A percentile compares a stretch with the other conserved stretches of the same genome.
Evolutionary conservation across 345 rosid species (phyloP).

Genomic region (Euclidium syriacum): DNA sequence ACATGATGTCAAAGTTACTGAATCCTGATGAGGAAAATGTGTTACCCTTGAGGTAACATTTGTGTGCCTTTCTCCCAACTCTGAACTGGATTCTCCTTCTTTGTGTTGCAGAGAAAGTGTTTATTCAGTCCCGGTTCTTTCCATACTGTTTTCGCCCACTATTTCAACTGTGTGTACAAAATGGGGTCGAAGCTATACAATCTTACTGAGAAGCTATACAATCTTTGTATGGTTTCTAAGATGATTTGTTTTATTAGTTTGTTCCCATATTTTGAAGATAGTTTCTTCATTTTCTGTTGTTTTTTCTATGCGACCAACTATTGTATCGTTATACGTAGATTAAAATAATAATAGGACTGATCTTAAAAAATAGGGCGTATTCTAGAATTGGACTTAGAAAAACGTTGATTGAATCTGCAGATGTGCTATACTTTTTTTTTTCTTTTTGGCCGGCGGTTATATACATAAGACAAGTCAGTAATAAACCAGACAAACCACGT

Average conservation of each 20-base stretch:
- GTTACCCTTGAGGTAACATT: not conserved
- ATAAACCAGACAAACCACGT: not conserved
- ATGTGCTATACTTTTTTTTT: not conserved
- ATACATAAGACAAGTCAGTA: slow-evolving; percentile 2
- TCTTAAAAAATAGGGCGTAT: too few relatives aligned
- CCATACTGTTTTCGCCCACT: not conserved
- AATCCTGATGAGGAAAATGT: not conserved
- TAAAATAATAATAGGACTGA: too few relatives aligned
- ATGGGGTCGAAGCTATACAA: slow-evolving; percentile 15
- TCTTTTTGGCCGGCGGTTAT: too few relatives aligned
- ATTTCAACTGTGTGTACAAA: slow-evolving; percentile 14
- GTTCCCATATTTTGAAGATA: slow-evolving; percentile 1
- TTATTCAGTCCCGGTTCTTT: not conserved
- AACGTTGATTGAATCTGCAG: not conserved
- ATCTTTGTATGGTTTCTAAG: not conserved
- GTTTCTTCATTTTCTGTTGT: too few relatives aligned
- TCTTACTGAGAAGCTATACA: slow-evolving; percentile 9
- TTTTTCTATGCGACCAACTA: too few relatives aligned
- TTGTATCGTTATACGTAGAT: too few relatives aligned
- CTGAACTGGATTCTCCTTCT: not conserved
- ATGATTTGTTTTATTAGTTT: not conserved
- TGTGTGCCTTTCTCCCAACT: slow-evolving; percentile 16
- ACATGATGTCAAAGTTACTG: slow-evolving; percentile 22
- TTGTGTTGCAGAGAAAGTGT: slow-evolving; percentile 1
- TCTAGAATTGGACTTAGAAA: too few relatives aligned